These are phyloP conservation scores for Beauveria medogensis DNA, from an alignment of 2,329 filamentous ascomycete species.

Conservation along the genomic window DNA sequence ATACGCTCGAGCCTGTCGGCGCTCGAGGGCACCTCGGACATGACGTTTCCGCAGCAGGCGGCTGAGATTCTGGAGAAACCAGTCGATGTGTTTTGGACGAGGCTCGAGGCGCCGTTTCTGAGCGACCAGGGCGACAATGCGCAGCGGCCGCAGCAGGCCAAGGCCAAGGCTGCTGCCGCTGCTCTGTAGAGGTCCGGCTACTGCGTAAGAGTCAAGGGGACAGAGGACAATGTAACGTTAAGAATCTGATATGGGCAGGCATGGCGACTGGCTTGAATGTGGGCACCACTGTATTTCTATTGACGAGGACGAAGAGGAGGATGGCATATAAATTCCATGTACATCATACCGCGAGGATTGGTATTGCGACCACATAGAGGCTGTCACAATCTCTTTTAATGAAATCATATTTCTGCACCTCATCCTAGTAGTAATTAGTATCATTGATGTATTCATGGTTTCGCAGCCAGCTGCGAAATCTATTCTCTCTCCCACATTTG, in stretches of 20 bases:
- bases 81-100: slow-evolving; percentile 36
- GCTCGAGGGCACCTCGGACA: slow-evolving; percentile 43
- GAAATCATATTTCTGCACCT: slow-evolving; percentile 8
- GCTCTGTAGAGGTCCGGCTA: not conserved
- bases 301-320: not conserved
- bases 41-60: slow-evolving; percentile 25
- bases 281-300: slow-evolving; percentile 2
- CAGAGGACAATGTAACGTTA: not conserved
- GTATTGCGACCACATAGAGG: not conserved
- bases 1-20: slow-evolving; percentile 40
- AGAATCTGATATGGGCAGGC: not conserved
- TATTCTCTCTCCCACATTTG: slow-evolving; percentile 60
- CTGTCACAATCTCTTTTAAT: slow-evolving; percentile 2
- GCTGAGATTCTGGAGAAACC: slow-evolving; percentile 28
- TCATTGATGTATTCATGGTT: not conserved
- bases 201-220: not conserved
- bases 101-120: slow-evolving; percentile 32
- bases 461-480: not conserved
- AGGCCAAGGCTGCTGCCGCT: slow-evolving; percentile 2
- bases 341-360: not conserved
- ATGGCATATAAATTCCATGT: slow-evolving; percentile 4
- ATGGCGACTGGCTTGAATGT: slow-evolving; percentile 12
- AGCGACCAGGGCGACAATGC: slow-evolving; percentile 19
- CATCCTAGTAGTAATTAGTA: not conserved
- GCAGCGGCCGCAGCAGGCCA: not conserved